These are phyloP conservation scores for Rhodotorula sp. DNA, from an alignment of 1,284 basidiomycete species.

Conservation along the genomic window DNA sequence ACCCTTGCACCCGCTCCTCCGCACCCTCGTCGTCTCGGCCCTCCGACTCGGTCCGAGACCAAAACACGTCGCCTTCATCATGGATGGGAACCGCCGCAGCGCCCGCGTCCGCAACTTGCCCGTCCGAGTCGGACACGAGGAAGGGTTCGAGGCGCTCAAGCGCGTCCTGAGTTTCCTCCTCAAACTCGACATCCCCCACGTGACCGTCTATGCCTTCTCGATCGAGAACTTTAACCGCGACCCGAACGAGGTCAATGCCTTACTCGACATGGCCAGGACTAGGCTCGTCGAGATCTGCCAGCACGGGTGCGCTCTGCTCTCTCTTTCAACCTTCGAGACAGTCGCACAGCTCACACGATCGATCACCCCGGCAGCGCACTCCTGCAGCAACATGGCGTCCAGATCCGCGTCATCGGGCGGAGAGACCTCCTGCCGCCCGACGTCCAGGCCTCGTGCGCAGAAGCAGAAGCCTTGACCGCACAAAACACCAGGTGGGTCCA, in stretches of 20 bases:
- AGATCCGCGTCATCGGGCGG: constrained; percentile 79
- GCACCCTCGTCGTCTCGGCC: constrained; percentile 37
- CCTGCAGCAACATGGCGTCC: constrained; percentile 74
- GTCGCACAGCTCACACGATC: background rate
- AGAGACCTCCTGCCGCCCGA: constrained; percentile 70
- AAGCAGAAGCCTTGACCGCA: constrained; percentile 76
- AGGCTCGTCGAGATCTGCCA: constrained; percentile 76
- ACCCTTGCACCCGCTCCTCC: constrained; percentile 23
- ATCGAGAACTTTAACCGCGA: constrained; percentile 97
- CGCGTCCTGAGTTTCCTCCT: constrained; percentile 71
- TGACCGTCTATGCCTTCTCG: constrained; percentile 92
- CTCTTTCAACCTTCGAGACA: background rate
- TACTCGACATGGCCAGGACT: constrained; percentile 82
- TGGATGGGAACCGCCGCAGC: constrained; percentile 96
- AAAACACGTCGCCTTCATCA: constrained; percentile 88
- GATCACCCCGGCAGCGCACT: constrained; percentile 59
- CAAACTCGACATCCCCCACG: constrained; percentile 69
- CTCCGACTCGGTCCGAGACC: constrained; percentile 71
- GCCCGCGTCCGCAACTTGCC: constrained; percentile 68
- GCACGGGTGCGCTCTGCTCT: constrained; percentile 64
- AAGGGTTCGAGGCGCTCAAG: constrained; percentile 79
- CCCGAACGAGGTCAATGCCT: constrained; percentile 75
- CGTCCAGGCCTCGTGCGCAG: constrained; percentile 67
- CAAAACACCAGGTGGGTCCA: constrained; percentile 64
- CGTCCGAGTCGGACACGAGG: constrained; percentile 73